Evolutionary conservation across 495 filamentous ascomycete species (phyloP).

Genomic region (Penicillium egyptiacum): DNA sequence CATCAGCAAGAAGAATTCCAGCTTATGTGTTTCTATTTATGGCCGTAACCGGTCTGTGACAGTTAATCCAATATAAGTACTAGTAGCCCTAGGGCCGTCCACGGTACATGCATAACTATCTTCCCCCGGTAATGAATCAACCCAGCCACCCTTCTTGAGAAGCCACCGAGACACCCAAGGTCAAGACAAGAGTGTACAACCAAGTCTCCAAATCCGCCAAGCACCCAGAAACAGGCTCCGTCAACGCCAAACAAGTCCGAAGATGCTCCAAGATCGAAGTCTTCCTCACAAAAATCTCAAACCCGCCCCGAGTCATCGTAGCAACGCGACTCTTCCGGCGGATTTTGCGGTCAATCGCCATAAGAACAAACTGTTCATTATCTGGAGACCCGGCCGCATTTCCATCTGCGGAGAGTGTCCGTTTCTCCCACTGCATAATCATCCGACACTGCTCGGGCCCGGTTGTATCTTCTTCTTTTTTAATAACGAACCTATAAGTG

Average conservation of each 20-base stretch:
- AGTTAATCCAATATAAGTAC: no score
- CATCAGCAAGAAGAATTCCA: background rate
- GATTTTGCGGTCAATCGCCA: conserved; percentile 28
- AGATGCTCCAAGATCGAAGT: conserved; percentile 25
- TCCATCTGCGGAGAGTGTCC: background rate
- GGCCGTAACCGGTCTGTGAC: no score
- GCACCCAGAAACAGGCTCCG: conserved; percentile 10
- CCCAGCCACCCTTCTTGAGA: conserved; percentile 36
- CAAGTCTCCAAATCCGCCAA: conserved; percentile 24
- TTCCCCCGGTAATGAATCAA: conserved; percentile 3
- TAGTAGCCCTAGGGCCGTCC: background rate
- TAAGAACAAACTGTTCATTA: conserved; percentile 23
- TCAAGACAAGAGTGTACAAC: conserved; percentile 38
- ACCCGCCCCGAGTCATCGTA: conserved; percentile 23
- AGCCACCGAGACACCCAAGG: conserved; percentile 39
- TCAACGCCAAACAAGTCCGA: conserved; percentile 23
- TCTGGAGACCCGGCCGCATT: background rate
- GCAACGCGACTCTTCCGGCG: conserved; percentile 29
- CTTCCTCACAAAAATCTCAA: conserved; percentile 29
- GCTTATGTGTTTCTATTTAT: background rate
- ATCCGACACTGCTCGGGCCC: conserved; percentile 16
- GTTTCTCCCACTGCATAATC: conserved; percentile 31
- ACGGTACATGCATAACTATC: background rate
- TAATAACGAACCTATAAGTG: conserved; percentile 23
- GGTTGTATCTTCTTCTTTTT: conserved; percentile 8